Percentiles rank a stretch among this genome's conserved stretches.
These are phyloP conservation scores for Nematodospora anomalae DNA, from an alignment of 1,139 yeast genomes.

Conservation along the genomic window DNA sequence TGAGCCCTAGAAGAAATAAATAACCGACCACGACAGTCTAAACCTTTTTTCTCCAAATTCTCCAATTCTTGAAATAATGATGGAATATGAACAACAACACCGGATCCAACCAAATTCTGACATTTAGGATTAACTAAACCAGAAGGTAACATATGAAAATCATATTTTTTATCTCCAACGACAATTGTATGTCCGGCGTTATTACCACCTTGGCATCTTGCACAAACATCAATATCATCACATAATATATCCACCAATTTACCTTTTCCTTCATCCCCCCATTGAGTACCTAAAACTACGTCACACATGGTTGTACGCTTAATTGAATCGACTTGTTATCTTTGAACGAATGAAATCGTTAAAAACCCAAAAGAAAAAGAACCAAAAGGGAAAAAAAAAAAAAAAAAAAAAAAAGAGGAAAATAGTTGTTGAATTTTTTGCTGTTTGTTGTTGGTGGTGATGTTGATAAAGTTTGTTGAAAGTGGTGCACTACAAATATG, in stretches of 20 bases:
- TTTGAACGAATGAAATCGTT: constrained; percentile 17
- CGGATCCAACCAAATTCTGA: constrained; percentile 86
- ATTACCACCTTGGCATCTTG: constrained; percentile 98
- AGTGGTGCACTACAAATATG: too few species aligned
- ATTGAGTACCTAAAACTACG: constrained; percentile 95
- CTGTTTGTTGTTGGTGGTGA: too few species aligned
- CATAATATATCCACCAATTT: constrained; percentile 92
- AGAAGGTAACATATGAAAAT: constrained; percentile 98
- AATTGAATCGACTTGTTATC: constrained; percentile 1
- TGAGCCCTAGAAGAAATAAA: constrained; percentile 94
- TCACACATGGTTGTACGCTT: constrained; percentile 55
- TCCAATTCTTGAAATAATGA: constrained; percentile 87
- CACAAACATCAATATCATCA: constrained; percentile 93
- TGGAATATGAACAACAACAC: constrained; percentile 95
- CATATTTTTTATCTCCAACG: constrained; percentile 82
- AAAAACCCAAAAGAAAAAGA: constrained; percentile 9
- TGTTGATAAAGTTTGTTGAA: too few species aligned
- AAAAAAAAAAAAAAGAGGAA: constrained; percentile 5
- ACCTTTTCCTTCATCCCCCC: constrained; percentile 99
- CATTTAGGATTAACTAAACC: constrained; percentile 94
- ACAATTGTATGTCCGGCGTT: constrained; percentile 99
- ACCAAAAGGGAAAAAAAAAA: constrained; percentile 5
- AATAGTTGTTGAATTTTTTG: too few species aligned
- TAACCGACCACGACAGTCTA: constrained; percentile 75
- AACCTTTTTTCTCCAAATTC: constrained; percentile 76